phyloP scores from a whole-genome alignment of 352 stramenopile genomes.

The Saprolegnia diclina region DNA sequence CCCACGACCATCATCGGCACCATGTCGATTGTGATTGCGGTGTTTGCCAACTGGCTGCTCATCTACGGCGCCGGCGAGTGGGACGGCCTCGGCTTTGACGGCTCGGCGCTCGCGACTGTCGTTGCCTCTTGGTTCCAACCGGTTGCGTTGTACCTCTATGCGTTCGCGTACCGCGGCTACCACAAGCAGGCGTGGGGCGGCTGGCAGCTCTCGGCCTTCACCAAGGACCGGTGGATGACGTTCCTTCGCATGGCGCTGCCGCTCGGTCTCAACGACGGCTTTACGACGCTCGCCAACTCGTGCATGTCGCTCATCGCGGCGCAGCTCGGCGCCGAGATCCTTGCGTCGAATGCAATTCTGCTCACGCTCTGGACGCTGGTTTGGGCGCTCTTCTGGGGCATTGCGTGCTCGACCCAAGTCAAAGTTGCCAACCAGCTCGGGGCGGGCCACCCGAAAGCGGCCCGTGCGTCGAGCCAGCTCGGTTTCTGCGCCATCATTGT shows the following conservation, averaged over 20 bases:
- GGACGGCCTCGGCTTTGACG: conserved; percentile 59
- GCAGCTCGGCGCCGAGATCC: conserved; percentile 63
- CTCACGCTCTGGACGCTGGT: conserved; percentile 57
- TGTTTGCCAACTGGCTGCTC: conserved; percentile 62
- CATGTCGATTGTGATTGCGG: conserved; percentile 56
- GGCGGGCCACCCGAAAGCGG: conserved; percentile 55
- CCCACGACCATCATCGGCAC: conserved; percentile 68
- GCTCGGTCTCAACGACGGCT: conserved; percentile 56
- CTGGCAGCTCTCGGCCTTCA: conserved; percentile 57
- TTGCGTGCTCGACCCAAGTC: conserved; percentile 68
- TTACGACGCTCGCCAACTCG: conserved; percentile 70
- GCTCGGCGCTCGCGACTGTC: conserved; percentile 63
- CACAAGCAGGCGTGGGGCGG: conserved; percentile 65
- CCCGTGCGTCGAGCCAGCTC: conserved; percentile 47
- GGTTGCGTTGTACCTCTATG: conserved; percentile 63
- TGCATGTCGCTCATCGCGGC: conserved; percentile 59
- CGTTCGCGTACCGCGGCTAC: conserved; percentile 64
- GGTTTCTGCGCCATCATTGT: conserved; percentile 41
- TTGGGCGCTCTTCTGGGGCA: conserved; percentile 76
- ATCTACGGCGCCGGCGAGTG: conserved; percentile 50
- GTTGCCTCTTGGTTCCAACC: conserved; percentile 77
- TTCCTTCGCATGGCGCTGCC: conserved; percentile 64
- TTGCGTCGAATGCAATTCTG: conserved; percentile 73
- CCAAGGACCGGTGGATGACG: conserved; percentile 48
- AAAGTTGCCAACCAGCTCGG: conserved; percentile 71